A percentile compares a stretch with the other conserved stretches of the same genome.
phyloP scores from a whole-genome alignment of 768 basidiomycete genomes.

The Russula sp. region DNA sequence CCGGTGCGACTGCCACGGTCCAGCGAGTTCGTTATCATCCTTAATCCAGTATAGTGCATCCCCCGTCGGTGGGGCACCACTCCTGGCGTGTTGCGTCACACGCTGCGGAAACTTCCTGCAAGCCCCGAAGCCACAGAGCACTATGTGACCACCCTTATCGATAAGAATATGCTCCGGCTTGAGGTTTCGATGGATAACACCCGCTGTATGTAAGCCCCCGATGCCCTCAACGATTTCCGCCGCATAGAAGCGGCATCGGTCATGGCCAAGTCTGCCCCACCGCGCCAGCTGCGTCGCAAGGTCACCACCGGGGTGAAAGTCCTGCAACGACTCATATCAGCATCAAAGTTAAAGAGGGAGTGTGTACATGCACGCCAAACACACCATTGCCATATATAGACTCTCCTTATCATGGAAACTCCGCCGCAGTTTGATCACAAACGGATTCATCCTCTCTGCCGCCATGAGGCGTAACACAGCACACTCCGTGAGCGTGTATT shows the following conservation, averaged over 20 bases:
- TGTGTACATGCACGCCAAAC: conserved; percentile 23
- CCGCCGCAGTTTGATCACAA: conserved; percentile 94
- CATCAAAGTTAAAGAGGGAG: not conserved
- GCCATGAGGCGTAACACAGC: conserved; percentile 92
- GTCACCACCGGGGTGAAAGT: conserved; percentile 95
- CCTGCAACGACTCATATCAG: conserved; percentile 35
- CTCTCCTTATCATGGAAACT: conserved; percentile 98
- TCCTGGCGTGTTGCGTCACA: conserved; percentile 25
- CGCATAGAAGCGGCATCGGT: conserved; percentile 93
- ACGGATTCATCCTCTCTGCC: conserved; percentile 79
- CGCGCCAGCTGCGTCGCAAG: conserved; percentile 94
- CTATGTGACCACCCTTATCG: conserved; percentile 88
- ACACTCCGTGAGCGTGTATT: conserved; percentile 94
- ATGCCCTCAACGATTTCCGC: conserved; percentile 98
- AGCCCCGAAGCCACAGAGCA: conserved; percentile 93
- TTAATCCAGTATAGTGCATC: conserved; percentile 77
- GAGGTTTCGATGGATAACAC: conserved; percentile 95
- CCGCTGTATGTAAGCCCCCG: conserved; percentile 86
- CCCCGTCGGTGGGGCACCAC: conserved; percentile 41
- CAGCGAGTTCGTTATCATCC: conserved; percentile 44
- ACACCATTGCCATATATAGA: conserved; percentile 89
- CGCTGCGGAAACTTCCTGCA: conserved; percentile 80
- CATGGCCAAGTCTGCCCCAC: conserved; percentile 87
- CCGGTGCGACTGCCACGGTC: conserved; percentile 49
- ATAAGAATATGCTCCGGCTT: conserved; percentile 98